A percentile compares a stretch with the other conserved stretches of the same genome.
Conservation (phyloP, 1,284 basidiomycete species). For the Irpex lacteus region DNA sequence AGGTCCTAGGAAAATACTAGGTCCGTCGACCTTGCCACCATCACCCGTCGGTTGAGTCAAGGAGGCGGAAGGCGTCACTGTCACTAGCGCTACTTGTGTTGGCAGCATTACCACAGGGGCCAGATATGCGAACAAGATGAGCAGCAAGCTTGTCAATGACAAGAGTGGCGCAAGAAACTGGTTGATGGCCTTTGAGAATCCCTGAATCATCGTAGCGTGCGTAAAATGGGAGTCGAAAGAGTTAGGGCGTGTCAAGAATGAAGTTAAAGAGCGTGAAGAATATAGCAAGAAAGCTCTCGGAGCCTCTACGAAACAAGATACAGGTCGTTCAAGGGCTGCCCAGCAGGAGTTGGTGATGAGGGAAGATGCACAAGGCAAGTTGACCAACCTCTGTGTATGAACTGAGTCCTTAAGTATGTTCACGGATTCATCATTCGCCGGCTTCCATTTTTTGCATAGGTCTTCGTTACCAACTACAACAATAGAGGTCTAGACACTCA, state of each 20-base stretch:
- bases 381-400: not conserved
- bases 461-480: not conserved
- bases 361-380: not conserved
- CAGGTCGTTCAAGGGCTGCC: slow-evolving; percentile 1
- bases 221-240: not conserved
- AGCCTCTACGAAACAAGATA: not conserved
- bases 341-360: slow-evolving; percentile 5
- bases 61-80: slow-evolving; percentile 55
- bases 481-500: not conserved
- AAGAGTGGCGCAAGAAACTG: slow-evolving; percentile 69
- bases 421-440: not conserved
- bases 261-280: not conserved
- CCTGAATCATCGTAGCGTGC: slow-evolving; percentile 57
- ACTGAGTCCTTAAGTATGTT: not conserved
- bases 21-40: slow-evolving; percentile 58
- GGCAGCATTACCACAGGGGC: slow-evolving; percentile 61
- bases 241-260: not conserved
- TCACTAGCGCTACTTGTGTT: slow-evolving; percentile 60
- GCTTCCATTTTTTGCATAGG: slow-evolving; percentile 2
- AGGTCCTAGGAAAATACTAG: slow-evolving; percentile 63
- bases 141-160: slow-evolving; percentile 60
- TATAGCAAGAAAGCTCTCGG: not conserved
- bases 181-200: slow-evolving; percentile 66
- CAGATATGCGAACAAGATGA: slow-evolving; percentile 63
- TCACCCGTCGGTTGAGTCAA: slow-evolving; percentile 38